Base-by-base conservation (phyloP, 257 asterid species). In the Solanum medicagineum region DNA sequence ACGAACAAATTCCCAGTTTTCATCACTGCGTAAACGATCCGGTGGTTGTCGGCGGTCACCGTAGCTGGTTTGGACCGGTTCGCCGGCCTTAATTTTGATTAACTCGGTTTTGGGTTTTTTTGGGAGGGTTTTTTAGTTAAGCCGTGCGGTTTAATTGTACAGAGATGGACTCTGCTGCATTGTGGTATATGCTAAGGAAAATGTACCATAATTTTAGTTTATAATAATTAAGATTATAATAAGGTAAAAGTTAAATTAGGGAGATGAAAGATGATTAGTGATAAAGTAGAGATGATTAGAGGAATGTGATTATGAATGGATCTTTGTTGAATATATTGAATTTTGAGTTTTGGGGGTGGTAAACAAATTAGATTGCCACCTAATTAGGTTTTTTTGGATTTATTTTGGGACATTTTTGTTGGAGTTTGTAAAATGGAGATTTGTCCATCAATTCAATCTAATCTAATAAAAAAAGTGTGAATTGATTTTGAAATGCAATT, bases 21-120 rank as follows among this genome's bases (percentile, higher is more conserved):
- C 99, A 96, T 87, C 95, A 66, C 44, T 96, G 99, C 82, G 90
- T 84, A 1, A 93, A 94, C 81, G 99, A 96, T 88, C 88, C 89
- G 86, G 91, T 89, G 19, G 60, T 94, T 29, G 53, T 81, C 49
- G 42, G 81, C 12, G 47, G 36, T 83, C 86, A 88, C 85, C 29
- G 80, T 57, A 36, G 90, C 55, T 88, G 85, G 85, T 87, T 84
- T 32, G 96, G 95, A 42, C 98, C 98, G 87, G 89, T 96, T 73
- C 55, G 80, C 1, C 88, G 91, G 88, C 94, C 93, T 22, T 68
- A 14, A 63, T 22, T 71, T 68, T 32, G 11, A 32, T 3, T 12
- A 13, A 66, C 20, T 1, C 20, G 49, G 22, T 13, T 47, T 42
- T 9, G 4, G 5, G 13, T 65, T 14, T 66, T 32, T 32, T 15